These are phyloP conservation scores for Solioccasus polychromus DNA, from an alignment of 768 basidiomycete genomes.

Conservation along the genomic window DNA sequence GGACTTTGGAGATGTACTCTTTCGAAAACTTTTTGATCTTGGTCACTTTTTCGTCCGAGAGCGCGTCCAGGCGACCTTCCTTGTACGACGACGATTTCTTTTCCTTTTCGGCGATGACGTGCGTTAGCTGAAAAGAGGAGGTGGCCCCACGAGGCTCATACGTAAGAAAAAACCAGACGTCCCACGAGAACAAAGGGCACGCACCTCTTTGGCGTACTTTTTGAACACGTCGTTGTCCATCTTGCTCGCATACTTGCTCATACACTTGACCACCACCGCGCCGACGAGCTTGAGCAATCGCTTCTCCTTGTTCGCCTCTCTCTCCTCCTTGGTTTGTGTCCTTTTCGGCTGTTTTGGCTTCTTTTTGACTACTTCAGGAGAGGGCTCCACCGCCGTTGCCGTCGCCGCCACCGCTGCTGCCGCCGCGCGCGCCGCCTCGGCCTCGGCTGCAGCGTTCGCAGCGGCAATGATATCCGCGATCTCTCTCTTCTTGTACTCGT, in stretches of 20 bases:
- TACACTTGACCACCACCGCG: conserved; percentile 84
- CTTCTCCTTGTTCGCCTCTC: conserved; percentile 77
- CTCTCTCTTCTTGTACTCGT: conserved; percentile 24
- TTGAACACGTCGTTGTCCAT: conserved; percentile 86
- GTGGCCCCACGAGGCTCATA: background rate
- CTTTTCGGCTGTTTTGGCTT: conserved; percentile 37
- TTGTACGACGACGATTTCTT: conserved; percentile 83
- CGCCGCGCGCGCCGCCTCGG: conserved; percentile 30
- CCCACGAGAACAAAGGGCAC: conserved; percentile 16
- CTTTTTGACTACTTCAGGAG: conserved; percentile 20
- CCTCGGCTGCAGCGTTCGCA: conserved; percentile 34
- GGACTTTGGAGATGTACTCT: conserved; percentile 82
- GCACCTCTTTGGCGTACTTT: conserved; percentile 91
- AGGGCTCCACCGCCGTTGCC: conserved; percentile 10
- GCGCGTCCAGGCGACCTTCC: conserved; percentile 65
- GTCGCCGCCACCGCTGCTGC: conserved; percentile 31
- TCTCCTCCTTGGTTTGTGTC: conserved; percentile 50
- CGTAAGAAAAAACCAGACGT: conserved; percentile 1
- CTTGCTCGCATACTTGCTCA: conserved; percentile 82
- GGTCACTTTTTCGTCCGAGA: conserved; percentile 80
- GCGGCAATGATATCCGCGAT: conserved; percentile 43
- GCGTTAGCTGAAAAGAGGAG: conserved; percentile 59
- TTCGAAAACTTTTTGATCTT: conserved; percentile 95
- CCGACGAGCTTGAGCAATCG: conserved; percentile 78
- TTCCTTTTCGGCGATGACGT: conserved; percentile 89